These are phyloP conservation scores for Nannochloris sp. DNA, from an alignment of 139 green algal genomes.

Conservation along the genomic window DNA sequence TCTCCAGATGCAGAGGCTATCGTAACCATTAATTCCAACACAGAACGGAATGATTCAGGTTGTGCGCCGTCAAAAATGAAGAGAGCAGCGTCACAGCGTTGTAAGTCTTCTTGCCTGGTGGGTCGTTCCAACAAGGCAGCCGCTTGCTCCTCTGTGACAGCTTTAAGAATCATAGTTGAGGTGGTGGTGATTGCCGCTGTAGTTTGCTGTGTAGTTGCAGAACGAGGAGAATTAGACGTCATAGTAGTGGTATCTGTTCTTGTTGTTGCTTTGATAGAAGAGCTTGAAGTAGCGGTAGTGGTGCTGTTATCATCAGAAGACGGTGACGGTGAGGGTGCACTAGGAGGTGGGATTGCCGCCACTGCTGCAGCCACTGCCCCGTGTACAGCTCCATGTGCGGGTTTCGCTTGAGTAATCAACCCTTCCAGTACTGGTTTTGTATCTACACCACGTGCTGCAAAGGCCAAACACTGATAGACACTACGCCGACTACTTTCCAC, in stretches of 20 bases:
- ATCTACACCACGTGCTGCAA: conserved; percentile 36
- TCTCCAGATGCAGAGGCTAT: conserved; percentile 35
- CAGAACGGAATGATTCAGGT: conserved; percentile 23
- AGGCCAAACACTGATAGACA: conserved; percentile 39
- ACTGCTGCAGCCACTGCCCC: conserved; percentile 4
- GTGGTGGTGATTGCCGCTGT: not conserved
- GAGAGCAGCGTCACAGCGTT: conserved; percentile 40
- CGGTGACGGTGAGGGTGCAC: not conserved
- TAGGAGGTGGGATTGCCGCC: conserved; percentile 1
- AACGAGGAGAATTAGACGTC: not conserved
- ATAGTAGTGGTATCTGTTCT: not conserved
- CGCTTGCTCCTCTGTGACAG: not conserved
- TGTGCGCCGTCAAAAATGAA: conserved; percentile 58
- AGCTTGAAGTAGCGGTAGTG: not conserved
- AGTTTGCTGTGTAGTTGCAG: not conserved
- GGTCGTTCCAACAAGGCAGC: conserved; percentile 5
- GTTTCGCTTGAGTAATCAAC: conserved; percentile 25
- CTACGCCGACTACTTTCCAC: not conserved
- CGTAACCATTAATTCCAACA: conserved; percentile 18
- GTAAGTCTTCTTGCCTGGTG: conserved; percentile 6
- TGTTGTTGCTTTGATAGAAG: not conserved
- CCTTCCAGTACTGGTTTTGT: conserved; percentile 46
- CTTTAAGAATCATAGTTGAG: conserved; percentile 7
- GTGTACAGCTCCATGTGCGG: not conserved
- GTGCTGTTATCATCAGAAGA: not conserved